These are phyloP conservation scores for Aspergillus asperescens DNA, from an alignment of 495 filamentous ascomycete genomes.

Conservation along the genomic window DNA sequence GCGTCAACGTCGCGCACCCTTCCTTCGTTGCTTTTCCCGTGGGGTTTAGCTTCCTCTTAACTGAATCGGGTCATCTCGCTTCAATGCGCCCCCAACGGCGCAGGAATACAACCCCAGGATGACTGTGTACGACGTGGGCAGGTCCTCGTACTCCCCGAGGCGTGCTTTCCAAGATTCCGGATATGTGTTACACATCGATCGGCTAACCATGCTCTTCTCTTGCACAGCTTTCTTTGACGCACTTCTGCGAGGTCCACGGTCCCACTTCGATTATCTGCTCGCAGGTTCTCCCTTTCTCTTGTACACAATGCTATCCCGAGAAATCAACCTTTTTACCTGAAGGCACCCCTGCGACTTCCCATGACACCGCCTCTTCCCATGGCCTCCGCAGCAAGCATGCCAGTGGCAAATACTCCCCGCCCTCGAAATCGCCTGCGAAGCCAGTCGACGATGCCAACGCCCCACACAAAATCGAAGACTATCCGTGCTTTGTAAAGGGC, in stretches of 20 bases:
- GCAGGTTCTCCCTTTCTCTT: conserved; percentile 75
- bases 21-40: conserved; percentile 3
- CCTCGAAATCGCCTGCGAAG: conserved; percentile 15
- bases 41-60: background rate
- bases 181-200: conserved; percentile 1
- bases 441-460: conserved; percentile 18
- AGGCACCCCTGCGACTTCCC: conserved; percentile 31
- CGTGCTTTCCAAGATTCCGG: conserved; percentile 2
- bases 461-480: conserved; percentile 41
- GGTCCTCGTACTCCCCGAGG: conserved; percentile 1
- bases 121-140: conserved; percentile 1
- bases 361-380: conserved; percentile 23
- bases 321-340: conserved; percentile 28
- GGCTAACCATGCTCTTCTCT: conserved; percentile 5
- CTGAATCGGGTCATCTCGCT: background rate
- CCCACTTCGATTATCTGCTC: conserved; percentile 94
- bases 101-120: conserved; percentile 1
- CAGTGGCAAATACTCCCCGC: conserved; percentile 15
- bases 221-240: conserved; percentile 79
- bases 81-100: background rate
- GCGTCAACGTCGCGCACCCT: conserved; percentile 9
- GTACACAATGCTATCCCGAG: conserved; percentile 60
- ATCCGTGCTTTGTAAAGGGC: conserved; percentile 38
- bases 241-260: conserved; percentile 95
- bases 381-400: conserved; percentile 15